phyloP scores from a whole-genome alignment of 2,329 filamentous ascomycete species.

The Epichloe glyceriae region DNA sequence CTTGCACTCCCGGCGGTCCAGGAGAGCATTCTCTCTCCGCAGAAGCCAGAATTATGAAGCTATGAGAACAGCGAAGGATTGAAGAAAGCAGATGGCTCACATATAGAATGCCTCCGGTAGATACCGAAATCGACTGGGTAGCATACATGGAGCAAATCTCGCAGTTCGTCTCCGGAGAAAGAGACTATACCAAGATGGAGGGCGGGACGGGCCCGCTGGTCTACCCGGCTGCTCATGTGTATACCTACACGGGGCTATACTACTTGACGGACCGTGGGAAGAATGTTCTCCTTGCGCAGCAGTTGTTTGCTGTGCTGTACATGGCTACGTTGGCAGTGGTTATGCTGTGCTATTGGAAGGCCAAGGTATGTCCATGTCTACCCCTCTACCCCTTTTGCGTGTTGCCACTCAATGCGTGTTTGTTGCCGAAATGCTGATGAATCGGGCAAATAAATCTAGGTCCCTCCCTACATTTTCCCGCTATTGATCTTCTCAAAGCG shows the following conservation, averaged over 20 bases:
- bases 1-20: neutral
- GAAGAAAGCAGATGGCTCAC: neutral
- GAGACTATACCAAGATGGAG: conserved; percentile 74
- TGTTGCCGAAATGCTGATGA: neutral
- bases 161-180: conserved; percentile 70
- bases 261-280: conserved; percentile 61
- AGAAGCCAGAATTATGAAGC: neutral
- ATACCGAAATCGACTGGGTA: conserved; percentile 96
- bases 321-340: conserved; percentile 62
- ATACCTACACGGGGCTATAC: conserved; percentile 75
- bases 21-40: no score
- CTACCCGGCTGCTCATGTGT: conserved; percentile 89
- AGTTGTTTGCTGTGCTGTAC: conserved; percentile 71
- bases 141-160: conserved; percentile 92
- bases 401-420: neutral
- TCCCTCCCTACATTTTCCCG: conserved; percentile 76
- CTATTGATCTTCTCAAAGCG: conserved; percentile 82
- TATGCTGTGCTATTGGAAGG: conserved; percentile 67
- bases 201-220: conserved; percentile 88
- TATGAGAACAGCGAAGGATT: neutral
- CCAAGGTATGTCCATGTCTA: conserved; percentile 37
- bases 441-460: conserved; percentile 32
- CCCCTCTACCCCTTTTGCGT: no score
- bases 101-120: conserved; percentile 24
- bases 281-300: conserved; percentile 70